A percentile compares a stretch with the other conserved stretches of the same genome.
Evolutionary conservation across 371 early-diverging fungal genomes (phyloP).

Genomic region (Saksenaea oblongispora): DNA sequence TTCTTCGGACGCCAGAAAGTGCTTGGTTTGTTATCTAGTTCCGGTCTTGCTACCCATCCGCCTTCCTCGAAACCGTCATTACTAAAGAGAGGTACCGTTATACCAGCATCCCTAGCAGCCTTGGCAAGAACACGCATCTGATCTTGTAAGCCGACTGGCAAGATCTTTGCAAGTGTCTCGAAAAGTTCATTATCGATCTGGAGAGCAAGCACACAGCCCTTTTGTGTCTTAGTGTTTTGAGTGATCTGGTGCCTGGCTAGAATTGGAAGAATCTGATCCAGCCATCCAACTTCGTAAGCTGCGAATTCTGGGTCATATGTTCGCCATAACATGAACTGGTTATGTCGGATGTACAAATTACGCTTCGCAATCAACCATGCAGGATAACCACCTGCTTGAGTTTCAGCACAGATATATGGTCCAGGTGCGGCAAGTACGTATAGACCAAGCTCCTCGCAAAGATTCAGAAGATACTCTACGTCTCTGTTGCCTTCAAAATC

Average conservation of each 20-base stretch:
- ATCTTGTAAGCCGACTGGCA: slow-evolving; percentile 80
- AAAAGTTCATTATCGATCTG: slow-evolving; percentile 87
- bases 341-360: slow-evolving; percentile 75
- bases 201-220: slow-evolving; percentile 73
- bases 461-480: slow-evolving; percentile 66
- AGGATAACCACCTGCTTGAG: slow-evolving; percentile 86
- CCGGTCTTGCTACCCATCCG: slow-evolving; percentile 58
- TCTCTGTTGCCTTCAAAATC: slow-evolving; percentile 80
- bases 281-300: slow-evolving; percentile 73
- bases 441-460: slow-evolving; percentile 76
- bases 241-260: slow-evolving; percentile 82
- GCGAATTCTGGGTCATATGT: slow-evolving; percentile 72
- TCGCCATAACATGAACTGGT: slow-evolving; percentile 66
- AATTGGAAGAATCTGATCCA: slow-evolving; percentile 73
- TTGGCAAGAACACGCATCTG: slow-evolving; percentile 81
- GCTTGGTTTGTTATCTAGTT: slow-evolving; percentile 25
- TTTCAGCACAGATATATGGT: slow-evolving; percentile 89
- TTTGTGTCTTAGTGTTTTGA: slow-evolving; percentile 24
- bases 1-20: slow-evolving; percentile 30
- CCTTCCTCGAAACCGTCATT: slow-evolving; percentile 81
- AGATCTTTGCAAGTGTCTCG: slow-evolving; percentile 57
- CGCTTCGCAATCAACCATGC: slow-evolving; percentile 82
- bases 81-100: slow-evolving; percentile 81
- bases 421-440: slow-evolving; percentile 87
- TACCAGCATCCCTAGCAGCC: slow-evolving; percentile 74